These are phyloP conservation scores for Camillea tinctor DNA, from an alignment of 2,329 filamentous ascomycete species.

Conservation along the genomic window DNA sequence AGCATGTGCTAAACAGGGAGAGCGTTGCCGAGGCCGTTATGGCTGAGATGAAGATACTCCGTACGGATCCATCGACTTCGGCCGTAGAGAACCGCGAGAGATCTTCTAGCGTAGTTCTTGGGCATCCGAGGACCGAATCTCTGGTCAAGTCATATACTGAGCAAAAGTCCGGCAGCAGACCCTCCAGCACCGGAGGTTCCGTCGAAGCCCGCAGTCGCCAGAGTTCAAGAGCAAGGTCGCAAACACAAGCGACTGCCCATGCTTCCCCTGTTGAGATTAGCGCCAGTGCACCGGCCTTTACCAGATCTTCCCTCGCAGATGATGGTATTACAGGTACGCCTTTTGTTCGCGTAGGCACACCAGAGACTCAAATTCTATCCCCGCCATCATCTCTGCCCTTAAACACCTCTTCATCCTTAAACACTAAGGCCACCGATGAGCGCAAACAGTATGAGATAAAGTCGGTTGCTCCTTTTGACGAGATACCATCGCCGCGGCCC, in stretches of 20 bases:
- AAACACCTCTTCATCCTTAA: constrained; percentile 9
- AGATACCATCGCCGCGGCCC: constrained; percentile 14
- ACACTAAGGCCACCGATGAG: constrained; percentile 23
- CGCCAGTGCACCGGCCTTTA: constrained; percentile 17
- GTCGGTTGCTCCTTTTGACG: constrained; percentile 6
- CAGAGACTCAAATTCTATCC: constrained; percentile 29
- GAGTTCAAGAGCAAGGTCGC: constrained; percentile 16
- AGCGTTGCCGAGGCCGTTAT: constrained; percentile 48
- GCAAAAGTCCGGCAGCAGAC: constrained; percentile 5
- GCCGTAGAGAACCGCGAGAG: constrained; percentile 16
- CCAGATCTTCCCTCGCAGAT: constrained; percentile 32
- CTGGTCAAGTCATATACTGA: constrained; percentile 12
- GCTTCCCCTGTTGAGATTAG: constrained; percentile 15
- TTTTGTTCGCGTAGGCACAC: constrained; percentile 47
- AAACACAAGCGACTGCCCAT: constrained; percentile 12
- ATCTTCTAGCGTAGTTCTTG: constrained; percentile 17
- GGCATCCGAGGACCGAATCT: constrained; percentile 8
- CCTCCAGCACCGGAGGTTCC: constrained; percentile 7
- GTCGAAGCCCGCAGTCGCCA: constrained; percentile 6
- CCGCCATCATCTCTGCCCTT: constrained; percentile 29
- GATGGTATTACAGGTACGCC: constrained; percentile 56
- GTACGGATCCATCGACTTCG: constrained; percentile 20
- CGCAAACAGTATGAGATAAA: constrained; percentile 14
- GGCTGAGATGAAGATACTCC: constrained; percentile 31
- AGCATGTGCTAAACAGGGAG: constrained; percentile 41